Evolutionary conservation across 306 rosid genomes (phyloP), one percentile per base, ranked within the genome.

Genomic region (Sophora flavescens): DNA sequence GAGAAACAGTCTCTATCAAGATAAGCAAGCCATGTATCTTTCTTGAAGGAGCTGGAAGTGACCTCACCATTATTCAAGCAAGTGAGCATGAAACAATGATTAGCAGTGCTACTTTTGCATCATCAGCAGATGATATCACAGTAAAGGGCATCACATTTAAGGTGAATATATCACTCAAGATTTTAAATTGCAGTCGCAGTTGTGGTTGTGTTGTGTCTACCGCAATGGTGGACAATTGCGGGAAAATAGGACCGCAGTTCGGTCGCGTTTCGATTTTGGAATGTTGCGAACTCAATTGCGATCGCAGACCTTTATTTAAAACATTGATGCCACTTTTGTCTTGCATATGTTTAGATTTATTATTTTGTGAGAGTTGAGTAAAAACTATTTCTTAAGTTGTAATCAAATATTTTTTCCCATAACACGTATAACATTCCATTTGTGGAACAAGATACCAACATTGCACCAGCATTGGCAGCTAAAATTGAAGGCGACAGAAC

Each of bases 381-480:
- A 16, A 65, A 42, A 11, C n/a, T 3, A 42, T 53, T 56, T 38
- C 18, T 22, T 33, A 8, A 28, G 13, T 36, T 48, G 1, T 6
- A 10, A 6, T 71, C 9, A 17, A 3, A 18, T 41, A 22, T 47
- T 32, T 14, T 52, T 22, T 22, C 16, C 59, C 83, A 82, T 86
- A 86, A 86, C 33, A 66, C 52, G 1, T 72, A 48, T 12, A 76
- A 79, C 15, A 32, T 10, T n/a, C 69, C 69, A 1, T 6, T 2
- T 26, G 3, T 10, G 4, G n/a, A 5, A 45, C n/a, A 45, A 10
- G 51, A 4, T n/a, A 8, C 2, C 3, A 10, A 8, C 7, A 1
- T 63, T 22, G 22, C 22, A 6, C 81, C 72, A 52, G 89, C 87
- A 15, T 0, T 74, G 51, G 84, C 89, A 48, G 85, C 71, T 6